Evolutionary conservation across 2,329 filamentous ascomycete genomes (phyloP), one percentile per base, ranked within the genome.

Genomic region (Sordariomycetes sp.): DNA sequence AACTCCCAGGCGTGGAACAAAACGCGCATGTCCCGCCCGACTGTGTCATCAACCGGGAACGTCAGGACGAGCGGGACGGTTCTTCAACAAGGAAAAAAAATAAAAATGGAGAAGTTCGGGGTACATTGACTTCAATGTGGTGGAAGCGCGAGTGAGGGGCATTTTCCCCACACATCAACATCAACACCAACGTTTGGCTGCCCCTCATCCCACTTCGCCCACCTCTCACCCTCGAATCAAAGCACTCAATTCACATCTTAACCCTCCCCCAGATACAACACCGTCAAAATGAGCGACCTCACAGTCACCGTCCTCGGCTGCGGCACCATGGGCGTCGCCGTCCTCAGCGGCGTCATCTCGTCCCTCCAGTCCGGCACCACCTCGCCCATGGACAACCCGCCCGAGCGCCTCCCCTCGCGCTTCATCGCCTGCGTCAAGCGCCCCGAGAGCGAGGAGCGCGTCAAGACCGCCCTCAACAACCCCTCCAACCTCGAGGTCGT

Each of bases 311-410:
- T 94, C 61, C 79, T 96, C 60, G 90, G 90, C 66, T 94, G 89
- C 71, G 90, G 89, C 88, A 92, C 86, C 57, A 89, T 96, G 83
- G 90, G 90, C 60, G 89, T 89, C 61, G 89, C 89, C 59, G 92
- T 96, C 64, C 81, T 95, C 64, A 85, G 82, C 58, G 90, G 90
- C 62, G 87, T 96, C 67, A 81, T 95, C 64, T 77, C 82, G 60
- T 89, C 88, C 12, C 79, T 94, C 32, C 25, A 32, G 25, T 53
- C 51, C 24, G 28, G 75, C 60, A 68, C 70, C 3, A 73, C 76
- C 22, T 76, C 74, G 3, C 76, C 76, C 2, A 65, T 67, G 54
- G 74, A 79, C 53, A 53, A 20, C 51, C 24, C 24, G 25, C 51
- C 51, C 48, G 76, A 79, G 58, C 77, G 79, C 58, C 79, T 90